These are phyloP conservation scores for Fonsecaea multimorphosa DNA, from an alignment of 2,329 filamentous ascomycete genomes.

Conservation along the genomic window DNA sequence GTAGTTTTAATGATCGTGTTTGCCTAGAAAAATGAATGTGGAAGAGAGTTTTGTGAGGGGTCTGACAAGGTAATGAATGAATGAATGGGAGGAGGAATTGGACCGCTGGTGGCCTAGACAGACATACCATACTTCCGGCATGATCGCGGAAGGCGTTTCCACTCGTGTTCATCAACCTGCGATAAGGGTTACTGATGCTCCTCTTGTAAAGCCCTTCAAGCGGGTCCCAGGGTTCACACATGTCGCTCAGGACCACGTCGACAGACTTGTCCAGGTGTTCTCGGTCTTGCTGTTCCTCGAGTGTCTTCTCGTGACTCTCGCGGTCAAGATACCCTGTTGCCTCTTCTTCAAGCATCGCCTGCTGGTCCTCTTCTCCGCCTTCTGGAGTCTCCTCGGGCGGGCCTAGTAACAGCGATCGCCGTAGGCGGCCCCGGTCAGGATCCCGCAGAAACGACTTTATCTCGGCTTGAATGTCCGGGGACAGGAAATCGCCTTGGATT, in stretches of 20 bases:
- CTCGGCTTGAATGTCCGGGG: conserved; percentile 72
- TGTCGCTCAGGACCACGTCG: conserved; percentile 96
- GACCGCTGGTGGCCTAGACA: not conserved
- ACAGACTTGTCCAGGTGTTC: conserved; percentile 65
- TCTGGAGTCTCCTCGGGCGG: not conserved
- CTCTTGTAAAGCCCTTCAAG: conserved; percentile 78
- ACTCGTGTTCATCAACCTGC: conserved; percentile 99
- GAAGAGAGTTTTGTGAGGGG: not conserved
- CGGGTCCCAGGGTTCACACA: conserved; percentile 96
- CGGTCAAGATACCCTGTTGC: conserved; percentile 37
- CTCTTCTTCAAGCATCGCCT: conserved; percentile 34
- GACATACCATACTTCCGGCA: conserved; percentile 86
- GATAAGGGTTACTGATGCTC: conserved; percentile 93
- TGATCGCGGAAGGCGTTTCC: conserved; percentile 87
- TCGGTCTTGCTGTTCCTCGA: conserved; percentile 45
- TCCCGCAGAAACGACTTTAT: conserved; percentile 77
- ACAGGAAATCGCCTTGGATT: conserved; percentile 93
- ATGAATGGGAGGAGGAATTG: not conserved
- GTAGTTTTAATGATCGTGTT: too few species aligned
- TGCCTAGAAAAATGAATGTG: not conserved
- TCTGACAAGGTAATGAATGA: not conserved
- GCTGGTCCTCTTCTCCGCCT: conserved; percentile 8
- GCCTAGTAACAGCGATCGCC: conserved; percentile 39
- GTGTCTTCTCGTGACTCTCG: conserved; percentile 41
- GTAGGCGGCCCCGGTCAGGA: conserved; percentile 63